Evolutionary conservation across 2,329 filamentous ascomycete species (phyloP), one percentile per base, ranked within the genome.

Genomic region (Claviceps paspali): DNA sequence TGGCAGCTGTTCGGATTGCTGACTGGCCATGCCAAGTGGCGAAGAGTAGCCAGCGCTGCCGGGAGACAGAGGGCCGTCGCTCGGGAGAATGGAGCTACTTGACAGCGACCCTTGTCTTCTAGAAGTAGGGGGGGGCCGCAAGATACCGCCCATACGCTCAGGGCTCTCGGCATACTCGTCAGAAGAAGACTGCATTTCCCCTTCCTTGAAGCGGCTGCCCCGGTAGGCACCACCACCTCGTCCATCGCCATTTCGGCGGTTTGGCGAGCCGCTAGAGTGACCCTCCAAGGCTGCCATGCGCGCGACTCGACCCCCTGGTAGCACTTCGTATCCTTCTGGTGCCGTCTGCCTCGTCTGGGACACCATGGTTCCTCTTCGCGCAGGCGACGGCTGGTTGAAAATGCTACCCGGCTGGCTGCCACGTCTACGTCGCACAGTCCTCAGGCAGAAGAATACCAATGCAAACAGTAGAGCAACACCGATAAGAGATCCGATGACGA

Each of bases 251-350:
- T 59, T 68, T 39, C 70, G 69, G 23, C 65, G 65, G 2, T 66
- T 67, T 1, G 75, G 68, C 3, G 75, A 73, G 17, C 76, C 70
- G 40, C 69, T 73, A 1, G 76, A 74, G 38, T 79, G 74, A 5
- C 77, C 79, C 60, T 95, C 88, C 36, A 98, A 61, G 24, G 91
- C 91, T 28, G 88, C 87, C 91, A 98, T 96, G 39, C 91, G 79
- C 28, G 91, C 84, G 41, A 98, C 91, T 43, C 91, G 79, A 22
- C 85, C 86, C 30, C 86, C 87, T 5, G 86, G 83, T 9, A 92
- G 68, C 12, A 86, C 72, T 48, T 85, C 80, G 45, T 83, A 82
- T 29, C 74, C 78, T 45, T 65, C 61, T 3, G 65, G 60, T 2
- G 59, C 51, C 33, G 43, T 52, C 28, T 48, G 47, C 37, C 52